Percentiles rank a stretch among this genome's conserved stretches.
These are phyloP conservation scores for Rhizophagus sp. DNA, from an alignment of 192 early-diverging fungal species.

Conservation along the genomic window DNA sequence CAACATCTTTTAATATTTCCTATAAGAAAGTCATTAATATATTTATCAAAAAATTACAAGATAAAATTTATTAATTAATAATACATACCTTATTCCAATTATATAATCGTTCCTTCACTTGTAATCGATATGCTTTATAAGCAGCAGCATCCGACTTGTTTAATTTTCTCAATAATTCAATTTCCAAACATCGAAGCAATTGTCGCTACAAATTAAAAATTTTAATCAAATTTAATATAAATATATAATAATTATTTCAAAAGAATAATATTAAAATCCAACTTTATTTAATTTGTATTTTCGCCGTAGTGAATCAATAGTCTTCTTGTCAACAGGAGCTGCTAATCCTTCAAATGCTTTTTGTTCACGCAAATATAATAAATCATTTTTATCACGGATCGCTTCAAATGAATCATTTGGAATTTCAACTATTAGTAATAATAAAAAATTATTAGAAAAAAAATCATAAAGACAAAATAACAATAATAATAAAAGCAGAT, in stretches of 20 bases:
- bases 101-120: conserved; percentile 85
- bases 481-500: conserved; percentile 16
- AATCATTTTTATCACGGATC: conserved; percentile 84
- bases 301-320: conserved; percentile 49
- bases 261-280: conserved; percentile 5
- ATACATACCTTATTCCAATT: conserved; percentile 66
- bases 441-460: conserved; percentile 17
- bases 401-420: conserved; percentile 88
- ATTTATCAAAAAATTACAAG: conserved; percentile 19
- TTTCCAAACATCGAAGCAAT: conserved; percentile 80
- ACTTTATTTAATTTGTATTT: conserved; percentile 81
- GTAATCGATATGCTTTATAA: conserved; percentile 66
- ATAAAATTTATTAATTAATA: not conserved
- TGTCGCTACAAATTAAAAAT: conserved; percentile 58
- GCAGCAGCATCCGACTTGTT: conserved; percentile 51
- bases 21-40: conserved; percentile 29
- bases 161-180: conserved; percentile 63
- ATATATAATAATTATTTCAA: not conserved
- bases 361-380: conserved; percentile 59
- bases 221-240: too few relatives aligned
- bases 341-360: conserved; percentile 61
- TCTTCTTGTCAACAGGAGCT: conserved; percentile 57
- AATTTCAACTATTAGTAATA: conserved; percentile 74
- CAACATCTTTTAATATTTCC: conserved; percentile 68
- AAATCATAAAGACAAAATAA: conserved; percentile 17